Percentiles rank a stretch among this genome's conserved stretches.
Evolutionary conservation across 208 protist species (phyloP).

Genomic region (Leishmania martiniquensis): DNA sequence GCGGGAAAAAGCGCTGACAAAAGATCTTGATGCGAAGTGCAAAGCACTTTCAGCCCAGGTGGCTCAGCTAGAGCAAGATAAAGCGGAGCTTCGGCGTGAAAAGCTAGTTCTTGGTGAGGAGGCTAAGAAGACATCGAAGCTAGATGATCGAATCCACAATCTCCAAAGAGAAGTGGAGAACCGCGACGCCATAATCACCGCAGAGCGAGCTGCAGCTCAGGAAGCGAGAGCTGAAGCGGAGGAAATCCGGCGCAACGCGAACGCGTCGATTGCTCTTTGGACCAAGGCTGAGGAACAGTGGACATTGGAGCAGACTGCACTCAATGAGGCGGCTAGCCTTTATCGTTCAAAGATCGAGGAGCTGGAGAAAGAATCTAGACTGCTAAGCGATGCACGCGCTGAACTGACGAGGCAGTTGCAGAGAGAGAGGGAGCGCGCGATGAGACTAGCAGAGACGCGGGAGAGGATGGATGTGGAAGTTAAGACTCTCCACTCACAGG

Average conservation of each 20-base stretch:
- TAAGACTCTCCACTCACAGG: constrained; percentile 34
- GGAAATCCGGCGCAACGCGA: constrained; percentile 67
- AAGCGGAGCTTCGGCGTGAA: constrained; percentile 79
- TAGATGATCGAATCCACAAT: constrained; percentile 68
- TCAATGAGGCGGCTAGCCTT: constrained; percentile 49
- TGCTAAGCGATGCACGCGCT: neutral
- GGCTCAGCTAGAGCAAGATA: constrained; percentile 80
- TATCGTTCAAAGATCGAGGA: constrained; percentile 15
- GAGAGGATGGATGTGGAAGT: constrained; percentile 46
- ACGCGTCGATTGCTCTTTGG: constrained; percentile 75
- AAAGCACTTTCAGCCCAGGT: constrained; percentile 71
- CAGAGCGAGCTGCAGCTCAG: constrained; percentile 38
- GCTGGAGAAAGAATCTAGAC: constrained; percentile 23
- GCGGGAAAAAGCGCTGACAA: constrained; percentile 63
- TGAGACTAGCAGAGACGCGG: constrained; percentile 28
- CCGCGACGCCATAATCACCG: constrained; percentile 53
- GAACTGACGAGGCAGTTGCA: constrained; percentile 41
- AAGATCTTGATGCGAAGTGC: constrained; percentile 71
- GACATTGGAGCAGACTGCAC: constrained; percentile 55
- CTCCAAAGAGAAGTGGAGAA: constrained; percentile 69
- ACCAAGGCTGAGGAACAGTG: constrained; percentile 77
- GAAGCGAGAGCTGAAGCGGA: constrained; percentile 61
- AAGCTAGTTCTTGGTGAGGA: constrained; percentile 68
- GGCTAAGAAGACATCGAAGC: constrained; percentile 55
- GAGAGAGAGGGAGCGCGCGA: constrained; percentile 37